A percentile compares a stretch with the other conserved stretches of the same genome.
These are phyloP conservation scores for Colletotrichum sidae DNA, from an alignment of 2,329 filamentous ascomycete species.

Conservation along the genomic window DNA sequence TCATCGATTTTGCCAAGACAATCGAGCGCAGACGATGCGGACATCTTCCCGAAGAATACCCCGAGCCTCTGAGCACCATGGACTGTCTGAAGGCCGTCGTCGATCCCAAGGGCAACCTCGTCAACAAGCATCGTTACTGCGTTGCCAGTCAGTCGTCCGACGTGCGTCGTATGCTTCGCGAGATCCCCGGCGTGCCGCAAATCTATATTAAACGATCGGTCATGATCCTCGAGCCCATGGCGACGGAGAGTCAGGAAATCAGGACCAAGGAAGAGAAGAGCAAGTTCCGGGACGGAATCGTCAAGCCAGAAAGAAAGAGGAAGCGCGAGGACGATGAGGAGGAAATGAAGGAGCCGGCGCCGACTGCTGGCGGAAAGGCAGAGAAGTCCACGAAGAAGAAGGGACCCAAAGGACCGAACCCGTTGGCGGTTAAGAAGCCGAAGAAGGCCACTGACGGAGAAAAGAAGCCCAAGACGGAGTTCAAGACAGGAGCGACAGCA, in stretches of 20 bases:
- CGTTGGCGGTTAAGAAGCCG: constrained; percentile 76
- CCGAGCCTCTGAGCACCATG: constrained; percentile 74
- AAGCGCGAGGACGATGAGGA: constrained; percentile 61
- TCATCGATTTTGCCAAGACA: constrained; percentile 80
- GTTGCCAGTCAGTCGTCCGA: constrained; percentile 79
- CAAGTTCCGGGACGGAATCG: constrained; percentile 80
- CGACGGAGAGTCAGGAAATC: constrained; percentile 70
- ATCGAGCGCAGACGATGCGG: constrained; percentile 79
- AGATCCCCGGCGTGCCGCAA: constrained; percentile 78
- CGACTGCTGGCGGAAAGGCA: constrained; percentile 39
- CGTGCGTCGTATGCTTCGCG: constrained; percentile 71
- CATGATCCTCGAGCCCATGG: constrained; percentile 80
- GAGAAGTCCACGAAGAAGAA: constrained; percentile 67
- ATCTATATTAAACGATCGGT: constrained; percentile 84
- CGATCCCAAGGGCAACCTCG: constrained; percentile 77
- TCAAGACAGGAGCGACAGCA: constrained; percentile 40
- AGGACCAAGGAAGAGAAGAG: constrained; percentile 76
- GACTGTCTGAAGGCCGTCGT: constrained; percentile 82
- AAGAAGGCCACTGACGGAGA: constrained; percentile 60
- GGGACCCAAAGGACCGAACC: constrained; percentile 77
- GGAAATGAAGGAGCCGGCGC: constrained; percentile 38
- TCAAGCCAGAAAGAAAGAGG: constrained; percentile 62
- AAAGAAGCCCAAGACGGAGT: constrained; percentile 40
- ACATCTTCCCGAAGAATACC: constrained; percentile 78
- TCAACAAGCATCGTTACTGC: constrained; percentile 84